Conservation (phyloP, 2,329 filamentous ascomycete genomes). For the Talaromyces piceae region DNA sequence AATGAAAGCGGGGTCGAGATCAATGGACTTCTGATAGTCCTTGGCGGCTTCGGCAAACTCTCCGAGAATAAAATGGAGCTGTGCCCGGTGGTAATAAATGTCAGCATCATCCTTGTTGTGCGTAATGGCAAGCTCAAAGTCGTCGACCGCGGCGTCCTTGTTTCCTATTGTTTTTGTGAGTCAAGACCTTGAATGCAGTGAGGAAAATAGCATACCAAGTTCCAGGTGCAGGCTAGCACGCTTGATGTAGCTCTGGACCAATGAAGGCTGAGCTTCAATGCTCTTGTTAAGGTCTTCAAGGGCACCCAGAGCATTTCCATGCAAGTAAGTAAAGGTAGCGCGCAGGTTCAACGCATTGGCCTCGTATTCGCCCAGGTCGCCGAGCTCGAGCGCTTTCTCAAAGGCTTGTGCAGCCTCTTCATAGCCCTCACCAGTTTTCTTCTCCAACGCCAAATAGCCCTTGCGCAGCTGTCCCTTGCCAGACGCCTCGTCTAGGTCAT, state of each 20-base stretch:
- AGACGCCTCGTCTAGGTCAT: slow-evolving; percentile 67
- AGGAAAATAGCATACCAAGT: slow-evolving; percentile 54
- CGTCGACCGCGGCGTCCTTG: slow-evolving; percentile 74
- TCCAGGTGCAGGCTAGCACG: slow-evolving; percentile 96
- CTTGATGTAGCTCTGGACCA: slow-evolving; percentile 98
- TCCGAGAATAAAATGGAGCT: slow-evolving; percentile 94
- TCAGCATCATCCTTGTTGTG: slow-evolving; percentile 88
- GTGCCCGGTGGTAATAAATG: slow-evolving; percentile 97
- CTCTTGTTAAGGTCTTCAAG: slow-evolving; percentile 84
- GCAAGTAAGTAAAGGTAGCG: slow-evolving; percentile 88
- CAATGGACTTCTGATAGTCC: slow-evolving; percentile 99
- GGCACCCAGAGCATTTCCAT: slow-evolving; percentile 77
- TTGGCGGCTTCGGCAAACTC: slow-evolving; percentile 91
- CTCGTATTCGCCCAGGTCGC: slow-evolving; percentile 72
- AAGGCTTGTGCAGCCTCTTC: slow-evolving; percentile 81
- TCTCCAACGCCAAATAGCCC: slow-evolving; percentile 71
- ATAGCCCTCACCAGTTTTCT: slow-evolving; percentile 86
- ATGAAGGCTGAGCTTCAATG: slow-evolving; percentile 75
- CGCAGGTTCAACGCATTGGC: slow-evolving; percentile 94
- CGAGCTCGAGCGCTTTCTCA: slow-evolving; percentile 76
- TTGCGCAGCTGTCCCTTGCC: slow-evolving; percentile 81
- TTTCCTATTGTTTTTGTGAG: slow-evolving; percentile 53
- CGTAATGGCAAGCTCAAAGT: slow-evolving; percentile 77
- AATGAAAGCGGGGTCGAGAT: slow-evolving; percentile 91
- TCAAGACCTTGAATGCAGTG: slow-evolving; percentile 1